phyloP scores from a whole-genome alignment of 345 rosid genomes.

The Rubroshorea leprosula region DNA sequence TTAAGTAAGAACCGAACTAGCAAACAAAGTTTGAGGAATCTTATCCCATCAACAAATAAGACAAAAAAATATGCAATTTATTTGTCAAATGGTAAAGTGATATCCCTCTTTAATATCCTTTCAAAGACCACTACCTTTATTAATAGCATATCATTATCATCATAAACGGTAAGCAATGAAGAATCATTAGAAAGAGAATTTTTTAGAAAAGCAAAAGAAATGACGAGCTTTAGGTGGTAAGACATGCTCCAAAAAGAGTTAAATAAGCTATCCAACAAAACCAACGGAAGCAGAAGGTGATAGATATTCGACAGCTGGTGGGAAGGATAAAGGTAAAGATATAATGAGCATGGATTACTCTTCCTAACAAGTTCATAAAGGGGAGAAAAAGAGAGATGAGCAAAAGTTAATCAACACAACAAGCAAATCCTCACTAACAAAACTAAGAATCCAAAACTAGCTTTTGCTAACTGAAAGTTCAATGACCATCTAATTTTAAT shows the following conservation, averaged over 20 bases:
- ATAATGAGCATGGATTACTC: not conserved
- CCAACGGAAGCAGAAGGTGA: not conserved
- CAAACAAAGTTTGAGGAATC: not conserved
- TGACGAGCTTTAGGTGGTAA: not conserved
- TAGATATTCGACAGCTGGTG: not conserved
- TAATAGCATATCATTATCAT: not conserved
- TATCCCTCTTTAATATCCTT: not conserved
- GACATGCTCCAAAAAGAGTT: not conserved
- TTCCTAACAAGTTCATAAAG: not conserved
- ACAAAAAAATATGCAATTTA: conserved; percentile 2
- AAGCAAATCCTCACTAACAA: conserved; percentile 8
- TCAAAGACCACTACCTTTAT: not conserved
- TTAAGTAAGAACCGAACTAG: not conserved
- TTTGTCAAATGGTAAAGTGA: conserved; percentile 6
- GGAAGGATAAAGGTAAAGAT: not conserved
- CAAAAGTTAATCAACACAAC: conserved; percentile 6
- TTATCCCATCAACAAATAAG: not conserved
- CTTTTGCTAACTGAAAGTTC: not conserved
- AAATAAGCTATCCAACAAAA: not conserved
- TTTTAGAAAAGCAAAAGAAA: conserved; percentile 1
- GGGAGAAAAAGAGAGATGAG: not conserved
- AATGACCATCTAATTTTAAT: not conserved
- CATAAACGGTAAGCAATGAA: not conserved
- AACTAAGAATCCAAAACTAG: not conserved
- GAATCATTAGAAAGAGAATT: conserved; percentile 6